Evolutionary conservation across 305 asterid genomes (phyloP), one percentile per base, ranked within the genome.

Genomic region (Striga hermonthica): DNA sequence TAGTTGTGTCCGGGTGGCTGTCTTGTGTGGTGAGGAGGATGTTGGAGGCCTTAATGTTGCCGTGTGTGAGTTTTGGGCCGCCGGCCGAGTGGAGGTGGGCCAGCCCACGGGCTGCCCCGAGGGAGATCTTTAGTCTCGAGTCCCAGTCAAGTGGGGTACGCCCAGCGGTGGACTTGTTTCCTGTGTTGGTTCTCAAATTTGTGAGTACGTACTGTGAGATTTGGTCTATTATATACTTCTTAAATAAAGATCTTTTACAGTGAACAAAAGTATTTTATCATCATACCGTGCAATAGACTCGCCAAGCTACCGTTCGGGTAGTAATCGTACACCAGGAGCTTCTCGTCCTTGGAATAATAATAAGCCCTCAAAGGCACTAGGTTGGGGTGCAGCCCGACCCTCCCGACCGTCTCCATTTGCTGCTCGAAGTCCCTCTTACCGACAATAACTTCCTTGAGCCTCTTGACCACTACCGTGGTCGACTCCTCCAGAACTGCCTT

Each of bases 331-430:
- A 69, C 36, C 45, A 68, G n/a, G 1, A 68, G 62, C 67, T 36
- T 38, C 55, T 60, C 57, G 3, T 60, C 67, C 11, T 15, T 12
- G 1, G 44, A 60, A 40, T 9, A 60, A 37, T 37, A 68, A 45
- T 67, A 62, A 4, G 77, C 73, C 61, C 62, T 49, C 12, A 73
- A 38, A 16, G 58, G 70, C 54, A 57, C 64, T 53, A 67, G 63
- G 62, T 49, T 67, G 36, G 54, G 28, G 9, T 52, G 57, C 57
- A 67, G 77, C 66, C 62, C 53, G 28, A 9, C 44, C 2, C 54
- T 47, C 15, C 77, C 70, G 14, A 49, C 34, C 16, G 62, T 38
- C 62, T 62, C 70, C 62, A 73, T 73, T 11, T 67, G 73, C 54
- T 47, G 62, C 60, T 45, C 47, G 31, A 67, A 73, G 45, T 47